Base-by-base conservation (phyloP, 2,329 filamentous ascomycete species). In the Ilyonectria sp. region DNA sequence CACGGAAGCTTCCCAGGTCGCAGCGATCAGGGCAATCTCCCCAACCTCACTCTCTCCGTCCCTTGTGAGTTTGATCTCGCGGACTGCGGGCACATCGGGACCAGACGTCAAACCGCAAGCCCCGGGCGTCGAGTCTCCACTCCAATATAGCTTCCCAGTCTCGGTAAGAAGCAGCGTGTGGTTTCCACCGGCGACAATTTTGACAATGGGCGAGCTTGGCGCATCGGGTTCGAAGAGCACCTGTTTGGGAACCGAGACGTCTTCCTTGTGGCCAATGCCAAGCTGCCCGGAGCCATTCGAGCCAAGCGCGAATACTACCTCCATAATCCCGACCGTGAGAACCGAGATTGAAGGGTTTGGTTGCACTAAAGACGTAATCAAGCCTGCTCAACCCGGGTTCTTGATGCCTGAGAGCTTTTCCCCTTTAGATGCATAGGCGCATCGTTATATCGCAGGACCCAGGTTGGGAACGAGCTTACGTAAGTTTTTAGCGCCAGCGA, bases 211-310 rank as follows among this genome's bases (percentile, higher is more conserved):
- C 15, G 82, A 77, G 31, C 75, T 72, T 40, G 81, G 77, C 56
- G 77, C 75, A 15, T 79, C 77, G 2, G 82, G 79, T 6, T 83
- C 77, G 78, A 93, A 92, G n/a, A 87, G 73, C 69, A 89, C 90
- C 69, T 82, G 84, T 69, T 91, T 89, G 2, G 92, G 91, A 0
- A 88, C 83, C 1, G 91, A 91, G 54, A 93, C 89, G 74, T 94
- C 92, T 77, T 93, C 89, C 68, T 84, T 86, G 78, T 94, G 92
- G 21, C 89, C 89, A 65, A 94, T 87, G 46, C 91, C 92, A 10
- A 95, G 85, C 77, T 95, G 93, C 37, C 92, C 91, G 1, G 90
- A 93, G 50, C 92, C 91, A 75, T 95, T 95, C 5, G 93, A 95
- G 35, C 93, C 93, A 53, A 94, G 85, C 2, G 92, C 87, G 74